Evolutionary conservation across 2,329 filamentous ascomycete genomes (phyloP).

Genomic region (Hypoxylon sp.): DNA sequence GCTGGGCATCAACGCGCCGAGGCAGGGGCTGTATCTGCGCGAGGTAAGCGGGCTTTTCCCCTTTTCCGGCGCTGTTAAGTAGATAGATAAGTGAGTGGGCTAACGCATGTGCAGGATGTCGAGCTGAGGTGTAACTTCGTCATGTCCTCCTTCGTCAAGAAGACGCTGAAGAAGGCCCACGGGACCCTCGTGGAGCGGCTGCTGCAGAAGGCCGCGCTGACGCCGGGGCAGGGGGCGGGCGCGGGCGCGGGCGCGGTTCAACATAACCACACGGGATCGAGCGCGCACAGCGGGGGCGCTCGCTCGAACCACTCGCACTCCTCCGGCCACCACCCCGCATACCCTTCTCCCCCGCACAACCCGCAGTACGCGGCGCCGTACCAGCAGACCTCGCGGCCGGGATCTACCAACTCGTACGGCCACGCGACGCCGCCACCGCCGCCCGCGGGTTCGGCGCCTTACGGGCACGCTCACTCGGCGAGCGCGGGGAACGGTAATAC

Average conservation of each 20-base stretch:
- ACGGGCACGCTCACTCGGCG: slow-evolving; percentile 2
- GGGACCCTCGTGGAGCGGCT: slow-evolving; percentile 75
- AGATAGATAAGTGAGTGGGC: not conserved
- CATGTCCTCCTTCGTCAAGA: slow-evolving; percentile 82
- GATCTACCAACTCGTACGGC: slow-evolving; percentile 15
- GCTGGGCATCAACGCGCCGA: slow-evolving; percentile 73
- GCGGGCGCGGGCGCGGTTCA: not conserved
- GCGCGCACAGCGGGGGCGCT: slow-evolving; percentile 24
- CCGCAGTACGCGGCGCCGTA: slow-evolving; percentile 7
- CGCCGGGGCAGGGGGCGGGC: slow-evolving; percentile 35
- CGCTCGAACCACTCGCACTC: slow-evolving; percentile 15
- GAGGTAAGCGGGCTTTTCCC: slow-evolving; percentile 61
- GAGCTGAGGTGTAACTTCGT: slow-evolving; percentile 85
- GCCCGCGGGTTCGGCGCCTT: not conserved
- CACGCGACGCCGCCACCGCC: slow-evolving; percentile 9
- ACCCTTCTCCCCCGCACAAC: not conserved
- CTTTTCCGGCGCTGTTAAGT: not conserved
- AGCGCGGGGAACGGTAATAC: not conserved
- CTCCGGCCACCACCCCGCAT: not conserved
- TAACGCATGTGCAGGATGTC: slow-evolving; percentile 66
- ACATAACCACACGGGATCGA: slow-evolving; percentile 22
- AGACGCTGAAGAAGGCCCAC: slow-evolving; percentile 83
- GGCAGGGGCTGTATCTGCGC: slow-evolving; percentile 80
- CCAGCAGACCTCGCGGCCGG: slow-evolving; percentile 12
- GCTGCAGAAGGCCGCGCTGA: slow-evolving; percentile 61